Evolutionary conservation across 345 rosid species (phyloP), one percentile per base, ranked within the genome.

Genomic region (Sisymbrium altissimum): DNA sequence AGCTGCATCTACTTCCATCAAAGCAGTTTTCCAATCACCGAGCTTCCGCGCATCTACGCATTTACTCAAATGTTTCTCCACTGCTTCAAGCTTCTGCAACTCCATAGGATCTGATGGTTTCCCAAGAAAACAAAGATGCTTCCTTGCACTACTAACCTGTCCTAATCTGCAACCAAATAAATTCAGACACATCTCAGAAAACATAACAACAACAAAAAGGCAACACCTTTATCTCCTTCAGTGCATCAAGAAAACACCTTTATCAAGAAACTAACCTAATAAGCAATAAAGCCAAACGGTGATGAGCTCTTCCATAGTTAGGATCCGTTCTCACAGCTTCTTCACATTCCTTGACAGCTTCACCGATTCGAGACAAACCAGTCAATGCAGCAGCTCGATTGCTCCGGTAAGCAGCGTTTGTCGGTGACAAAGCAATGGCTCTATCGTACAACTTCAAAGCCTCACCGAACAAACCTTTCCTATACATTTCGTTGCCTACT

Each of bases 381-480:
- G 84, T 90, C 71, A 95, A 82, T 2, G 96, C 99, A 0, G 99
- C 99, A 0, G 98, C 99, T 13, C 97, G 76, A 68, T 95, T 95
- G 71, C 96, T 86, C 78, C 89, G 75, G 36, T 84, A 92, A 9
- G 98, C 94, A 0, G 94, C 92, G 56, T 87, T 92, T n/a, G 66
- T 74, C 0, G 99, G 99, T 0, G 86, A 83, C 66, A 87, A 81
- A 41, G 86, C 79, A 53, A 92, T 89, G 5, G 99, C 99, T 65
- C 82, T 87, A 36, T 90, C 98, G 41, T 92, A 95, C 67, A 86
- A 70, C 49, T 52, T 83, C 88, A 95, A 78, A 14, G 99, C 98
- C 61, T 90, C 94, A 17, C 52, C 72, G 76, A 92, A 90, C 48
- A 82, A 70, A 27, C 98, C 98, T 41, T 82, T 95, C 55, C 76